A percentile compares a stretch with the other conserved stretches of the same genome.
These are phyloP conservation scores for Haplosporangium sp. DNA, from an alignment of 371 early-diverging fungal species.

Conservation along the genomic window DNA sequence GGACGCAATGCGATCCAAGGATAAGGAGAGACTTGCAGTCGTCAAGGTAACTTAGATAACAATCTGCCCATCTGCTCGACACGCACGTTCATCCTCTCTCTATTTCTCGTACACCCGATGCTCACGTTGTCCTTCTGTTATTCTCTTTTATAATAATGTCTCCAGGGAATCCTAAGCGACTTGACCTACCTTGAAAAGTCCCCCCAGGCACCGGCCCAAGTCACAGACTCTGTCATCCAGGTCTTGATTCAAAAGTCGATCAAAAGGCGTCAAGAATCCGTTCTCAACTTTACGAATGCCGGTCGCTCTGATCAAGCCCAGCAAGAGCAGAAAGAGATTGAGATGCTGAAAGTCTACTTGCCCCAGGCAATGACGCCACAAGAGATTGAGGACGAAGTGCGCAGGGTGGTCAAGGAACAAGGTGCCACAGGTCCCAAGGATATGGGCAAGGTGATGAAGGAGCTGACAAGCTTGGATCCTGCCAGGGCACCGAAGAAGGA, in stretches of 20 bases:
- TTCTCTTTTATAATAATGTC: not conserved
- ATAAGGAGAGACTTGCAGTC: conserved; percentile 73
- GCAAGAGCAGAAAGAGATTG: conserved; percentile 70
- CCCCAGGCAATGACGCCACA: conserved; percentile 76
- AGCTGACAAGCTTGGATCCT: conserved; percentile 65
- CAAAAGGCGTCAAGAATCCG: conserved; percentile 79
- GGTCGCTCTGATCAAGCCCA: conserved; percentile 75
- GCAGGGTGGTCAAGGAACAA: conserved; percentile 61
- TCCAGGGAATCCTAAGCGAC: conserved; percentile 71
- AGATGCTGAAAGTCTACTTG: conserved; percentile 72
- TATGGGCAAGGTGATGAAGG: conserved; percentile 85
- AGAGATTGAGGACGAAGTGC: conserved; percentile 72
- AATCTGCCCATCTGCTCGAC: not conserved
- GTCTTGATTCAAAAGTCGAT: conserved; percentile 78
- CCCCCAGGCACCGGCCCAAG: conserved; percentile 54
- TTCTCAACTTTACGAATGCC: conserved; percentile 67
- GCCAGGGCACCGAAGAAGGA: conserved; percentile 73
- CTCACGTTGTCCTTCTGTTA: not conserved
- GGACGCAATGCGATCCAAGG: conserved; percentile 77
- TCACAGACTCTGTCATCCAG: conserved; percentile 59
- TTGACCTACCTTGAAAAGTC: conserved; percentile 79
- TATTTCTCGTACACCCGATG: not conserved
- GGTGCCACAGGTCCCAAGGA: conserved; percentile 69
- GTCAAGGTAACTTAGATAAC: conserved; percentile 60
- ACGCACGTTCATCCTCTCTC: not conserved